Evolutionary conservation across 2,329 filamentous ascomycete species (phyloP), one percentile per base, ranked within the genome.

Genomic region (Nigrospora sphaerica): DNA sequence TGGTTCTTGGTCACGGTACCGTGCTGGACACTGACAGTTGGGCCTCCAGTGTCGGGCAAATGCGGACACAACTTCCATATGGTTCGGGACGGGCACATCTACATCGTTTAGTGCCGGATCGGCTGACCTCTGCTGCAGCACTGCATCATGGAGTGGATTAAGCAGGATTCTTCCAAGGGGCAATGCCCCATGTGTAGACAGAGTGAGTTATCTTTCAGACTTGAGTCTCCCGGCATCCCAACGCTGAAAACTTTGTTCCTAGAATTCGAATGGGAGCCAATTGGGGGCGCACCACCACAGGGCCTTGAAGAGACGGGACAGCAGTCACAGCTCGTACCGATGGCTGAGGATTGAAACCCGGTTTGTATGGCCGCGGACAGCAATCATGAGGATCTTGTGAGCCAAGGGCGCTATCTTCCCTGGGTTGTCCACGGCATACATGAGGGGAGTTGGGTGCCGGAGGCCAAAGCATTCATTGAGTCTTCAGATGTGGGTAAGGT

Each of bases 31-130:
- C 32, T 50, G 41, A 41, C 51, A 44, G 46, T 49, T 16, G 46
- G n/a, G 17, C 46, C 16, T 34, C 37, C 57, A 96, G 92, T 96
- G 54, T 91, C 93, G 50, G 93, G 93, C 38, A 95, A 92, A 73
- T 98, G 93, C 69, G 92, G 90, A 6, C 93, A 98, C 66, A 95
- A 89, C 52, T 98, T 98, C 62, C 93, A 98, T 68, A 95, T 95
- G 88, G 90, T 95, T 67, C 56, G 74, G 58, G 17, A 19, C 47
- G 83, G 79, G 84, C 23, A 6, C 23, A 28, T 28, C 23, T 13
- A 44, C 28, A 17, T 12, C 33, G 39, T 50, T 40, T 39, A 4
- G 4, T 12, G 13, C 33, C 34, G 32, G 14, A 19, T 19, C 23
- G 44, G 46, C 56, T 61, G 41, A 60, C 49, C 33, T 19, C 16